A percentile compares a stretch with the other conserved stretches of the same genome.
phyloP scores from a whole-genome alignment of 1,139 yeast genomes.

The Wickerhamomyces sp. region DNA sequence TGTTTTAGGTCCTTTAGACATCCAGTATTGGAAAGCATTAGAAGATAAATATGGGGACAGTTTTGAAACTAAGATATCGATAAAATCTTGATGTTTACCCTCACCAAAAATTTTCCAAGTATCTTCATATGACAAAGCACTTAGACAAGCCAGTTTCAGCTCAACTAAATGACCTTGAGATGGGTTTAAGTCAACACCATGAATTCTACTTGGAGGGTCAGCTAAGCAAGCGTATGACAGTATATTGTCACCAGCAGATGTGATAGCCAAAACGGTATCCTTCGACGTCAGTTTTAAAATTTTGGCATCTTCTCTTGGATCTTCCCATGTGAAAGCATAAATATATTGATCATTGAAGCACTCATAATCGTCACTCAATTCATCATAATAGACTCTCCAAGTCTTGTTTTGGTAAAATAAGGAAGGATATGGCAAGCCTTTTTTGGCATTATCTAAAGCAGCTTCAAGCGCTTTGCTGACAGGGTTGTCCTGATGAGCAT shows the following conservation, averaged over 20 bases:
- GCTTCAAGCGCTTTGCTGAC: slow-evolving; percentile 74
- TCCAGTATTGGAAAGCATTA: slow-evolving; percentile 80
- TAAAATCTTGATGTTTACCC: slow-evolving; percentile 56
- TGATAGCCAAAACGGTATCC: slow-evolving; percentile 76
- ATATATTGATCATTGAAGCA: slow-evolving; percentile 77
- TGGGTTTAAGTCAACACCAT: slow-evolving; percentile 83
- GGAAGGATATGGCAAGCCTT: slow-evolving; percentile 73
- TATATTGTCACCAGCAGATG: slow-evolving; percentile 83
- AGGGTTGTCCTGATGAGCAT: slow-evolving; percentile 27
- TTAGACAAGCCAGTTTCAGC: slow-evolving; percentile 68
- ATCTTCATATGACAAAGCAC: slow-evolving; percentile 53
- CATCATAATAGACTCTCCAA: slow-evolving; percentile 80
- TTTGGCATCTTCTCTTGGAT: slow-evolving; percentile 73
- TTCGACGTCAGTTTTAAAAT: slow-evolving; percentile 55
- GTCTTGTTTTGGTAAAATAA: slow-evolving; percentile 70
- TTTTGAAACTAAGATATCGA: slow-evolving; percentile 46
- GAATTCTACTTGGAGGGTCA: slow-evolving; percentile 69
- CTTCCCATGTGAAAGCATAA: slow-evolving; percentile 90
- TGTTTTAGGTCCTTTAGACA: slow-evolving; percentile 53
- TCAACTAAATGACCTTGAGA: slow-evolving; percentile 78
- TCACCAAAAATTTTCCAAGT: slow-evolving; percentile 75
- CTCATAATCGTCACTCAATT: slow-evolving; percentile 57
- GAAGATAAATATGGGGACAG: slow-evolving; percentile 72
- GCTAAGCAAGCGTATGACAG: slow-evolving; percentile 66
- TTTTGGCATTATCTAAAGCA: slow-evolving; percentile 55